These are phyloP conservation scores for Fistulina hepatica DNA, from an alignment of 1,284 basidiomycete species.

Conservation along the genomic window DNA sequence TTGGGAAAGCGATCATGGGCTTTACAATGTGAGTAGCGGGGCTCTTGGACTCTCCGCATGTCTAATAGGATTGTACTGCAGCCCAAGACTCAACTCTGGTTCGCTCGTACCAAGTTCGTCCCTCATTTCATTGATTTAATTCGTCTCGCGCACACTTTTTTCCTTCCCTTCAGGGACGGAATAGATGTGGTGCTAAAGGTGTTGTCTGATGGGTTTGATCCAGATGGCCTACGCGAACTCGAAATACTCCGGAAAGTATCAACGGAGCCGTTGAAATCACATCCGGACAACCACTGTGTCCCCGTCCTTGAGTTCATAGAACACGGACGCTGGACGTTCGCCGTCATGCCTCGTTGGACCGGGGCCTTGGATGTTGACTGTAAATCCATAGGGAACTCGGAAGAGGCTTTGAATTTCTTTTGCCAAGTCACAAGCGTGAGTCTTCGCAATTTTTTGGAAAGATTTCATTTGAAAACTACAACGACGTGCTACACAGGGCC, in stretches of 20 bases:
- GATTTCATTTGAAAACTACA: background rate
- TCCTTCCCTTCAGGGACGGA: background rate
- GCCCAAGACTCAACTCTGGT: no score
- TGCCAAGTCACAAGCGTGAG: background rate
- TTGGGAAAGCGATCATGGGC: no score
- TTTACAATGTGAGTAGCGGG: no score
- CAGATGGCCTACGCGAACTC: background rate
- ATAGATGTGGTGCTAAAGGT: background rate
- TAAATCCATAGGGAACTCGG: background rate
- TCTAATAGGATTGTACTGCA: no score
- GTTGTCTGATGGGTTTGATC: background rate
- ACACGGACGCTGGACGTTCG: background rate
- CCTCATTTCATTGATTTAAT: no score
- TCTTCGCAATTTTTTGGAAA: background rate
- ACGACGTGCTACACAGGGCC: background rate
- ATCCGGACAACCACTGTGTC: constrained; percentile 4
- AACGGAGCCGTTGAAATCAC: background rate
- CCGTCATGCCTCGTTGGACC: background rate
- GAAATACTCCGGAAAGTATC: constrained; percentile 1
- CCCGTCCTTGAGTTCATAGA: constrained; percentile 6
- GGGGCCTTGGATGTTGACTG: background rate
- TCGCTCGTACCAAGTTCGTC: no score
- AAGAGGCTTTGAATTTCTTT: background rate
- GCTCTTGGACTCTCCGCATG: no score
- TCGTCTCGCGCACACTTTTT: no score